These are phyloP conservation scores for Botryosphaeria dothidea DNA, from an alignment of 2,329 filamentous ascomycete species.

Conservation along the genomic window DNA sequence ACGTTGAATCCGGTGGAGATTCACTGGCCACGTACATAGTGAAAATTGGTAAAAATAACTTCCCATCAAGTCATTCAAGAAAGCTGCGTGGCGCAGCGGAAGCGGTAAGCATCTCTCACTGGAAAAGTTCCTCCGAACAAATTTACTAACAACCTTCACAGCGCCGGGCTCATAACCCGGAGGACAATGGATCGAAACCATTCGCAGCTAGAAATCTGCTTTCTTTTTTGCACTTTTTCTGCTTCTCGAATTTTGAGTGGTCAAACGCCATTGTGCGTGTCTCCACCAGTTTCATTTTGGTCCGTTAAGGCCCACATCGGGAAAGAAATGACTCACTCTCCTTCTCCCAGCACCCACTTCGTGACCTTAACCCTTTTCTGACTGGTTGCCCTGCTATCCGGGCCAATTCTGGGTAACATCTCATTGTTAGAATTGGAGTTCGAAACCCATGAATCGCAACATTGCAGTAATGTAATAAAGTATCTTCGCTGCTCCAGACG, in stretches of 20 bases:
- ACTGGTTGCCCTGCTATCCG: background rate
- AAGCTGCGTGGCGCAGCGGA: constrained; percentile 19
- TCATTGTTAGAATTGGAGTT: background rate
- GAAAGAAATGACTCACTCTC: background rate
- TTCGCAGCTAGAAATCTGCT: constrained; percentile 9
- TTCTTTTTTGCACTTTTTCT: background rate
- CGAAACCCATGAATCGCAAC: background rate
- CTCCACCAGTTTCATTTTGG: background rate
- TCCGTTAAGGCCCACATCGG: background rate
- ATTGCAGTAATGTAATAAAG: background rate
- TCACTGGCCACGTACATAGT: background rate
- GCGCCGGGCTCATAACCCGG: constrained; percentile 35
- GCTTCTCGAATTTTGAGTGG: background rate
- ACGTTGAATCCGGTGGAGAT: too few relatives aligned
- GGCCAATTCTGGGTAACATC: background rate
- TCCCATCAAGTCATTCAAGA: constrained; percentile 1
- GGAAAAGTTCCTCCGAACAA: background rate
- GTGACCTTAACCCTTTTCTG: background rate
- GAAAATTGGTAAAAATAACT: too few relatives aligned
- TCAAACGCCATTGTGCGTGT: background rate
- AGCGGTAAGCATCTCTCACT: constrained; percentile 5
- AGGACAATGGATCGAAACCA: constrained; percentile 35
- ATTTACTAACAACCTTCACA: background rate
- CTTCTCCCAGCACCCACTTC: background rate
- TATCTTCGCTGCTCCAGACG: too few relatives aligned